A percentile compares a stretch with the other conserved stretches of the same genome.
phyloP scores from a whole-genome alignment of 495 filamentous ascomycete genomes.

The Lasiosphaeria miniovina region DNA sequence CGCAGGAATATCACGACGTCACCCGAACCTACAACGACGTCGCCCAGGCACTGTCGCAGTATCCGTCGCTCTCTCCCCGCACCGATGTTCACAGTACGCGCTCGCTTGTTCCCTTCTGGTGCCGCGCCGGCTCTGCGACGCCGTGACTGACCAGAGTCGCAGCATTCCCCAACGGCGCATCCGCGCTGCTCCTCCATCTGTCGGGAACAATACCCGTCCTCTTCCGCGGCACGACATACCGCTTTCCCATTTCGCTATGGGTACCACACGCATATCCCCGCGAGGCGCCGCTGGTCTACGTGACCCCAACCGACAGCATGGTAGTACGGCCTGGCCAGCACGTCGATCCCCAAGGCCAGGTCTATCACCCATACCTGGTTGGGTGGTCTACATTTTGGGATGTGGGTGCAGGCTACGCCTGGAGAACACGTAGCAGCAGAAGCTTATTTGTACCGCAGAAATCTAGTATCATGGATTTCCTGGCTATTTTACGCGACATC shows the following conservation, averaged over 20 bases:
- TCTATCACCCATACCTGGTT: slow-evolving; percentile 94
- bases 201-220: slow-evolving; percentile 80
- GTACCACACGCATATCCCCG: slow-evolving; percentile 89
- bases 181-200: slow-evolving; percentile 83
- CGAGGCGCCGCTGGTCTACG: slow-evolving; percentile 81
- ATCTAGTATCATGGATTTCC: slow-evolving; percentile 75
- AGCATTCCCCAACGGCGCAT: slow-evolving; percentile 88
- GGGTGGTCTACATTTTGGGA: slow-evolving; percentile 88
- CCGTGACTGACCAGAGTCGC: slow-evolving; percentile 7
- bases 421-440: not conserved
- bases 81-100: slow-evolving; percentile 92
- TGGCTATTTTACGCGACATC: slow-evolving; percentile 77
- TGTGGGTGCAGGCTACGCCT: slow-evolving; percentile 54
- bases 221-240: slow-evolving; percentile 86
- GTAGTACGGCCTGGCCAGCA: slow-evolving; percentile 86
- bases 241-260: slow-evolving; percentile 91
- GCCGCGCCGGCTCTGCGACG: not conserved
- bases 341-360: slow-evolving; percentile 87
- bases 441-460: slow-evolving; percentile 53
- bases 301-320: slow-evolving; percentile 87
- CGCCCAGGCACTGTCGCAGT: slow-evolving; percentile 73
- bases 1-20: slow-evolving; percentile 86
- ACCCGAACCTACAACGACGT: slow-evolving; percentile 92
- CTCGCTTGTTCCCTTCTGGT: not conserved
- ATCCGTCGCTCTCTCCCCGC: slow-evolving; percentile 80